Conservation (phyloP, 2,329 filamentous ascomycete genomes). For the Colletotrichum tofieldiae region DNA sequence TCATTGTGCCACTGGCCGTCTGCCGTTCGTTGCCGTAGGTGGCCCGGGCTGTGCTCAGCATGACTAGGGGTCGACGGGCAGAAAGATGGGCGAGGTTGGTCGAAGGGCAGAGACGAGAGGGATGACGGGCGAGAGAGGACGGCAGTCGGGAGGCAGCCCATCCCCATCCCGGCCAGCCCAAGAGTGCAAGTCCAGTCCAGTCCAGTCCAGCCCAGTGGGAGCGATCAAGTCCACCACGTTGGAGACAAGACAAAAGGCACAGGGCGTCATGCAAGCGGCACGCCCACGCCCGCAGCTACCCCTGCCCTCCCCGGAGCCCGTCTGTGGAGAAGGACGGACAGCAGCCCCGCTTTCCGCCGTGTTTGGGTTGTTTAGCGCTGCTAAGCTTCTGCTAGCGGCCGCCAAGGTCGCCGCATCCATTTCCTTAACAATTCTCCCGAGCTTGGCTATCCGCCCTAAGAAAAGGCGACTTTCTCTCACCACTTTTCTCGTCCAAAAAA, state of each 20-base stretch:
- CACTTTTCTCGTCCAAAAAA: constrained; percentile 8
- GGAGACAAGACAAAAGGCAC: constrained; percentile 1
- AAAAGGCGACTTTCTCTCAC: constrained; percentile 32
- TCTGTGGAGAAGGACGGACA: constrained; percentile 3
- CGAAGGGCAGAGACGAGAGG: constrained; percentile 13
- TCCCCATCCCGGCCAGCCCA: not conserved
- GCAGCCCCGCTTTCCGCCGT: not conserved
- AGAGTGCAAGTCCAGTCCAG: not conserved
- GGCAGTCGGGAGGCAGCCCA: not conserved
- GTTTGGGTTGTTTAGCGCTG: constrained; percentile 42
- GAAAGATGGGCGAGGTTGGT: not conserved
- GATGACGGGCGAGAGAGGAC: not conserved
- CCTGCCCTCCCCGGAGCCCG: constrained; percentile 26
- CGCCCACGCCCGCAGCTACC: constrained; percentile 15
- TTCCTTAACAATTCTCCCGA: constrained; percentile 30
- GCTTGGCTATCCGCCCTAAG: constrained; percentile 33
- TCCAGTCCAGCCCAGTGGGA: not conserved
- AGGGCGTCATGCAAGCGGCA: not conserved
- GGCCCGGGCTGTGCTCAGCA: constrained; percentile 6
- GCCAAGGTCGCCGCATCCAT: constrained; percentile 38
- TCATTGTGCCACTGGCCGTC: constrained; percentile 5
- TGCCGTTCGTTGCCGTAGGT: constrained; percentile 11
- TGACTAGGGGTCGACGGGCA: not conserved
- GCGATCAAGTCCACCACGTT: too few species aligned
- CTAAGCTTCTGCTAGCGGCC: constrained; percentile 42